A percentile compares a stretch with the other conserved stretches of the same genome.
Evolutionary conservation across 2,329 filamentous ascomycete genomes (phyloP).

Genomic region (Rhinocladiella mackenziei): DNA sequence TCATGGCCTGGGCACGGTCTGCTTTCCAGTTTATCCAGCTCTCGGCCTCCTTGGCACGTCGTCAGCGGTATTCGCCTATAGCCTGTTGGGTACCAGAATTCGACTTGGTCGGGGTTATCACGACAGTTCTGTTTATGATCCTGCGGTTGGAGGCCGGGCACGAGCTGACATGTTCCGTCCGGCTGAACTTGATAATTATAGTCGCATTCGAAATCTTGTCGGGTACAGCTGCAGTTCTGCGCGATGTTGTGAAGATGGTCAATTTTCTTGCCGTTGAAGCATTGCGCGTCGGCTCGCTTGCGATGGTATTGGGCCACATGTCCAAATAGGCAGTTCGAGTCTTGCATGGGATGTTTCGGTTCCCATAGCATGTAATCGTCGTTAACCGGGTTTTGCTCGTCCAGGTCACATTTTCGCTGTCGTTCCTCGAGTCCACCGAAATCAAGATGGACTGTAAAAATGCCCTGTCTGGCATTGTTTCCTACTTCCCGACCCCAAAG

Average conservation of each 20-base stretch:
- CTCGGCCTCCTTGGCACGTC: slow-evolving; percentile 72
- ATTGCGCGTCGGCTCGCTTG: slow-evolving; percentile 73
- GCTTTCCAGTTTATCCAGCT: slow-evolving; percentile 65
- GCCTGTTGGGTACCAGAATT: slow-evolving; percentile 80
- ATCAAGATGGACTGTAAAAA: slow-evolving; percentile 79
- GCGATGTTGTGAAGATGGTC: slow-evolving; percentile 58
- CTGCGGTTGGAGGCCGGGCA: slow-evolving; percentile 65
- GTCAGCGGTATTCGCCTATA: slow-evolving; percentile 87
- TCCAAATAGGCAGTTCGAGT: slow-evolving; percentile 84
- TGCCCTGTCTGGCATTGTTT: slow-evolving; percentile 40
- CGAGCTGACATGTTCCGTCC: slow-evolving; percentile 72
- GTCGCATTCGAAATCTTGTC: slow-evolving; percentile 90
- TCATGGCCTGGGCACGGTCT: slow-evolving; percentile 74
- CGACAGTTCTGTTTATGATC: slow-evolving; percentile 58
- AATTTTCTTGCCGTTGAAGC: slow-evolving; percentile 70
- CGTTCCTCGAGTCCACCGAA: slow-evolving; percentile 75
- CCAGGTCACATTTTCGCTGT: slow-evolving; percentile 59
- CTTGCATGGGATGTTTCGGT: slow-evolving; percentile 73
- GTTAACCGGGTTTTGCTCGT: slow-evolving; percentile 57
- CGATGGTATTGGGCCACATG: slow-evolving; percentile 85
- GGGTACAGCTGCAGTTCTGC: slow-evolving; percentile 75
- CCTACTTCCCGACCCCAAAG: slow-evolving; percentile 69
- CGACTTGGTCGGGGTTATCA: slow-evolving; percentile 62
- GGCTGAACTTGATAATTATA: slow-evolving; percentile 84
- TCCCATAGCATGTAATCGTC: slow-evolving; percentile 81